Base-by-base conservation (phyloP, 2,329 filamentous ascomycete genomes). In the Ceratocystis papillata region DNA sequence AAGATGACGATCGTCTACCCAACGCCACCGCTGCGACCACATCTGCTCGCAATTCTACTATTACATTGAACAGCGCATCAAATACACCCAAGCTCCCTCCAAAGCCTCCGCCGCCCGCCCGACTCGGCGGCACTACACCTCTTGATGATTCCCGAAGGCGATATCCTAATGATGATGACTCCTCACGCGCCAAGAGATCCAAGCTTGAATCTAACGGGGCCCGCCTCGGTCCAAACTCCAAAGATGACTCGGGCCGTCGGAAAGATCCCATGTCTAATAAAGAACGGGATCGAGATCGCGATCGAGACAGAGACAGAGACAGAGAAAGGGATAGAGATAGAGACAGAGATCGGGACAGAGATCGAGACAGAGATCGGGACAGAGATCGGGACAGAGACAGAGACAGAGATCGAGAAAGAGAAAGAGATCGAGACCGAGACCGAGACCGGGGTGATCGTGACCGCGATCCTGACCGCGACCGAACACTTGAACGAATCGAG, bases 301-400 rank as follows among this genome's bases (percentile, higher is more conserved):
- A 64, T 30, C 55, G 66, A 33, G 55, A 67, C 28, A 62, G 66
- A 3, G 63, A 55, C 3, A 62, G 65, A 8, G 65, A 66, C 10
- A 28, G 65, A 20, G 41, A 44, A 6, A 20, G n/a, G 37, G 59
- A 62, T 5, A 8, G 25, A 5, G 48, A 66, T 2, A 20, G 22
- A 22, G 22, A 46, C 2, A n/a, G 50, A 30, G 64, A 66, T 5
- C 46, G 63, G 2, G 66, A 65, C 3, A 41, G 53, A 30, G 62
- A 65, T 2, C 60, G 50, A 8, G 62, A 62, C 6, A 63, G 66
- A 3, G 66, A 67, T 12, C 55, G 62, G 6, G 20, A 20, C 4
- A 22, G 25, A 15, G 53, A 57, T 5, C 6, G 30, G 0, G 30
- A 30, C 1, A 6, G 30, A 30, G 30, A 30, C 1, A 0, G 30